These are phyloP conservation scores for Gonapodya sp. DNA, from an alignment of 192 early-diverging fungal species.

Conservation along the genomic window DNA sequence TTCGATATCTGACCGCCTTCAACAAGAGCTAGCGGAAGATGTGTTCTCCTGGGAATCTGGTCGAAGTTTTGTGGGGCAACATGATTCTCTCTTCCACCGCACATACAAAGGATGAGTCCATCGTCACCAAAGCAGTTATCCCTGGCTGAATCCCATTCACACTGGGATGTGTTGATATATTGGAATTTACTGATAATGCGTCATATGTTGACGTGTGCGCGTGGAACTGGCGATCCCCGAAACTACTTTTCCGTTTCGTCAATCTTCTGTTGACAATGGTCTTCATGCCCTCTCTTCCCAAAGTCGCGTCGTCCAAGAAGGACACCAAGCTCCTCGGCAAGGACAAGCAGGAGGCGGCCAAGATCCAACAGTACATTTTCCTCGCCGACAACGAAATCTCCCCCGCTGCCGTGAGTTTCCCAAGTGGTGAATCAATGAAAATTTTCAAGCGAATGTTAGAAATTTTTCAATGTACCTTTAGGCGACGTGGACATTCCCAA, in stretches of 20 bases:
- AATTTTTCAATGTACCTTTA: background rate
- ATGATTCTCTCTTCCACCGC: background rate
- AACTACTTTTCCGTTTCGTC: constrained; percentile 11
- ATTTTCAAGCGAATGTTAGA: background rate
- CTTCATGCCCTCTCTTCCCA: background rate
- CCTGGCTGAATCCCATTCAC: constrained; percentile 20
- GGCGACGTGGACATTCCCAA: constrained; percentile 40
- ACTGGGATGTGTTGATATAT: background rate
- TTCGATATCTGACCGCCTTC: too few species aligned
- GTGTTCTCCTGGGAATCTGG: background rate
- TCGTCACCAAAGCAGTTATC: constrained; percentile 27
- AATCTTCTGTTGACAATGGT: background rate
- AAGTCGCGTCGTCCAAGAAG: constrained; percentile 37
- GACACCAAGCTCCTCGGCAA: constrained; percentile 31
- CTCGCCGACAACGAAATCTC: constrained; percentile 43
- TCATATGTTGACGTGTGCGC: background rate
- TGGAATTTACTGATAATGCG: background rate
- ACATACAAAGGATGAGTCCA: constrained; percentile 1
- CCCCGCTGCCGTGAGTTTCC: constrained; percentile 15
- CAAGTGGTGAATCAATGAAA: too few species aligned
- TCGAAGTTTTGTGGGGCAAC: background rate
- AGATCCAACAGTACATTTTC: constrained; percentile 38
- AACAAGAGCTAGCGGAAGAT: background rate
- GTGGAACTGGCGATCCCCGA: background rate
- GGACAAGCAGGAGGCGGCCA: constrained; percentile 30